Evolutionary conservation across 2,329 filamentous ascomycete species (phyloP).

Genomic region (Talaromyces sp.): DNA sequence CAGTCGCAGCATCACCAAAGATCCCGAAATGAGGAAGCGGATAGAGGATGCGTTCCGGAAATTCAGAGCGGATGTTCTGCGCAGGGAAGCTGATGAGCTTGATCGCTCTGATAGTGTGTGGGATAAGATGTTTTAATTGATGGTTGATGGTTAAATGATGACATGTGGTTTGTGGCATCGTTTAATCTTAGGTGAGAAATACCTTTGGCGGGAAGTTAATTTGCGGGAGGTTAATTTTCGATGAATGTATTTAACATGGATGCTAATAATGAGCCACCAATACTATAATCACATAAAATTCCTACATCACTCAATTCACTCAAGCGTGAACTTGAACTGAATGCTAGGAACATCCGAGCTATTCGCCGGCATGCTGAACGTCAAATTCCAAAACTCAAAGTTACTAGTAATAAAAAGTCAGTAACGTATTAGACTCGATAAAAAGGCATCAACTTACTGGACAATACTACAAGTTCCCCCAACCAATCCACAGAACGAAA

Average conservation of each 20-base stretch:
- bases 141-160: not conserved
- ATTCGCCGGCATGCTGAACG: slow-evolving; percentile 12
- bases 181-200: not conserved
- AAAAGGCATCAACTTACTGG: slow-evolving; percentile 12
- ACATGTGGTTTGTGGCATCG: not conserved
- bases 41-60: slow-evolving; percentile 62
- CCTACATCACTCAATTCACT: not conserved
- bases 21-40: slow-evolving; percentile 53
- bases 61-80: slow-evolving; percentile 62
- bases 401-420: slow-evolving; percentile 1
- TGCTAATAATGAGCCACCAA: not conserved
- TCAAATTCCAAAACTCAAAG: slow-evolving; percentile 18
- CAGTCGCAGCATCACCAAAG: slow-evolving; percentile 50
- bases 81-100: slow-evolving; percentile 55
- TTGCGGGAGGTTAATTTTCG: not conserved
- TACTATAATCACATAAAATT: no score
- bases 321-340: slow-evolving; percentile 10
- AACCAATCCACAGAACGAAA: slow-evolving; percentile 14
- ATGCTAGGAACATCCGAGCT: slow-evolving; percentile 15
- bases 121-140: slow-evolving; percentile 26
- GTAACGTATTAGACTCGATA: not conserved
- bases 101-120: slow-evolving; percentile 41
- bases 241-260: not conserved
- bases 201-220: not conserved
- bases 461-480: slow-evolving; percentile 18